Conservation (phyloP, 345 rosid genomes). For the Eucalyptus tenuipes region DNA sequence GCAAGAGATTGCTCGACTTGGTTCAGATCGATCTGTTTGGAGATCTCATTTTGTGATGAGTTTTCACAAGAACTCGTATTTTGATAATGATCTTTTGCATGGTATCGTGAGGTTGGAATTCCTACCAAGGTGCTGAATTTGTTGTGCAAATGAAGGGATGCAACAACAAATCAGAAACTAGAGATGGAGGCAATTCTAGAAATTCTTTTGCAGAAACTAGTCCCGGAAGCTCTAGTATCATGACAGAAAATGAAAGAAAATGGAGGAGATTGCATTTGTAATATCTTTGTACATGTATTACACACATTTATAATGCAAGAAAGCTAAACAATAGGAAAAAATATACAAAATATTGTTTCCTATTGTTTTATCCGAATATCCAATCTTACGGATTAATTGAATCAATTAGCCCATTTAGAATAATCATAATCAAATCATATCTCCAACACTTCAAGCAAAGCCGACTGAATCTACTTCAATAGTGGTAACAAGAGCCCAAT, state of each 20-base stretch:
- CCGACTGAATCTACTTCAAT: fast-evolving
- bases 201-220: neutral
- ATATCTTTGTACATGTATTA: neutral
- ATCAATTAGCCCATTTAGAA: neutral
- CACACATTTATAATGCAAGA: neutral
- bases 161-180: neutral
- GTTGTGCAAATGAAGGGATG: neutral
- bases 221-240: neutral
- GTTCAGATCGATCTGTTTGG: neutral
- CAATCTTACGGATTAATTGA: too few species aligned
- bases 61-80: neutral
- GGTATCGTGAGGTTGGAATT: neutral
- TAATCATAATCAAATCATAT: neutral
- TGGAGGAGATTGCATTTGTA: neutral
- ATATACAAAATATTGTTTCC: too few species aligned
- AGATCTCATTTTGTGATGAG: neutral
- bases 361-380: too few species aligned
- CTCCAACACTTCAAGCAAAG: too few species aligned
- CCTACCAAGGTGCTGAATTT: neutral
- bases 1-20: neutral
- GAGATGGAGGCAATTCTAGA: neutral
- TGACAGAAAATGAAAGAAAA: neutral
- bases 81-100: neutral
- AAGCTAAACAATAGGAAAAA: neutral
- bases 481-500: neutral